These are phyloP conservation scores for Taphrina populina DNA, from an alignment of 1,139 yeast species.

Conservation along the genomic window DNA sequence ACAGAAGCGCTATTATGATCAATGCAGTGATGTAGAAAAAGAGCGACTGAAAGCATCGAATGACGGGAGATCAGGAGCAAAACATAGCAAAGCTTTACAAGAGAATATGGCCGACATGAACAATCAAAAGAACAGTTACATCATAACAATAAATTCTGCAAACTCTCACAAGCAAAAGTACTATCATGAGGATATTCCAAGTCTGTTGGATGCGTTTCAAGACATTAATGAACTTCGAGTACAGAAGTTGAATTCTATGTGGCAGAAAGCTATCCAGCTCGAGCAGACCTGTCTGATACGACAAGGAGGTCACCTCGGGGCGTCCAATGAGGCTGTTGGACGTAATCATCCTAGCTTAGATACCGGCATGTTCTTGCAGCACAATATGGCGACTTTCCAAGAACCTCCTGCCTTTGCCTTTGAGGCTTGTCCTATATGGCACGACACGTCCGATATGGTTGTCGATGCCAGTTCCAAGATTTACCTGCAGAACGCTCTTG, in stretches of 20 bases:
- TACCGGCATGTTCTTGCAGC: constrained; percentile 88
- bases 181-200: constrained; percentile 91
- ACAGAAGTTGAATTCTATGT: constrained; percentile 64
- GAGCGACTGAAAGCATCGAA: constrained; percentile 69
- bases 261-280: constrained; percentile 62
- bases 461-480: constrained; percentile 63
- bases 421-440: constrained; percentile 93
- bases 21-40: constrained; percentile 77
- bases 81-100: constrained; percentile 42
- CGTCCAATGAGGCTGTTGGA: constrained; percentile 57
- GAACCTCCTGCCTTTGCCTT: constrained; percentile 85
- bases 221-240: constrained; percentile 80
- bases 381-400: constrained; percentile 70
- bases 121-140: constrained; percentile 74
- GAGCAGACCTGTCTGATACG: constrained; percentile 62
- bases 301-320: constrained; percentile 49
- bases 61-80: constrained; percentile 45
- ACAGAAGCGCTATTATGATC: constrained; percentile 71
- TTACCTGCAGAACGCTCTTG: constrained; percentile 61
- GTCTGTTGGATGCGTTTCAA: constrained; percentile 79
- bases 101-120: constrained; percentile 81
- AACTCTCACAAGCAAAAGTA: constrained; percentile 90
- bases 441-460: constrained; percentile 71
- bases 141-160: constrained; percentile 76
- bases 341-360: constrained; percentile 76